phyloP scores from a whole-genome alignment of 163 green algal genomes.

The Trebouxiophyceae sp. region DNA sequence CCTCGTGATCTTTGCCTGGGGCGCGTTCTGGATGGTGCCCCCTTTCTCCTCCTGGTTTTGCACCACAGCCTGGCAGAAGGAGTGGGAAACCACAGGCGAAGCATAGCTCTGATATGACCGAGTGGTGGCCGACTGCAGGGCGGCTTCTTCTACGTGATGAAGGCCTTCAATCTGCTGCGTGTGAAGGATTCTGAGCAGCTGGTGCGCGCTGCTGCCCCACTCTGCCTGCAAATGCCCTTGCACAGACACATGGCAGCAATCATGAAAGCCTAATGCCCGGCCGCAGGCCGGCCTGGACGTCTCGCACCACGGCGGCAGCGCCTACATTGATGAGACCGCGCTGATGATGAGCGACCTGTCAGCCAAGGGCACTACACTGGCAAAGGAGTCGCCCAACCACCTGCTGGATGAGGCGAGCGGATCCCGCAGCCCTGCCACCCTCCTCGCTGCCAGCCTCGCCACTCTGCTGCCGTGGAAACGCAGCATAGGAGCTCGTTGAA shows the following conservation, averaged over 20 bases:
- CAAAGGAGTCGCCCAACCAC: neutral
- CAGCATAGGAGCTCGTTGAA: neutral
- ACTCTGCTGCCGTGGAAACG: too few species aligned
- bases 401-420: neutral
- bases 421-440: neutral
- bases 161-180: neutral
- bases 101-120: too few species aligned
- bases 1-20: slow-evolving; percentile 44
- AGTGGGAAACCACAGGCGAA: neutral
- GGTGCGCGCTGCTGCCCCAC: neutral
- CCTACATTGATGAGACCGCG: slow-evolving; percentile 4
- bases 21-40: slow-evolving; percentile 3
- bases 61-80: neutral
- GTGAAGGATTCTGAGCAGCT: neutral
- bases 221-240: neutral
- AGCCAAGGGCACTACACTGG: neutral
- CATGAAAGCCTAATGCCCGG: neutral
- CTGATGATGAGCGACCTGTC: neutral
- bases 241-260: too few species aligned
- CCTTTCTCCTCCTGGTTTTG: neutral
- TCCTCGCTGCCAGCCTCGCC: too few species aligned
- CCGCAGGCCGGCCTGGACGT: slow-evolving; percentile 17
- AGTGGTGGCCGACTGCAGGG: neutral
- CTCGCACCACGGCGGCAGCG: slow-evolving; percentile 14
- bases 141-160: neutral